Evolutionary conservation across 2,329 filamentous ascomycete species (phyloP).

Genomic region (Alternaria postmessia): DNA sequence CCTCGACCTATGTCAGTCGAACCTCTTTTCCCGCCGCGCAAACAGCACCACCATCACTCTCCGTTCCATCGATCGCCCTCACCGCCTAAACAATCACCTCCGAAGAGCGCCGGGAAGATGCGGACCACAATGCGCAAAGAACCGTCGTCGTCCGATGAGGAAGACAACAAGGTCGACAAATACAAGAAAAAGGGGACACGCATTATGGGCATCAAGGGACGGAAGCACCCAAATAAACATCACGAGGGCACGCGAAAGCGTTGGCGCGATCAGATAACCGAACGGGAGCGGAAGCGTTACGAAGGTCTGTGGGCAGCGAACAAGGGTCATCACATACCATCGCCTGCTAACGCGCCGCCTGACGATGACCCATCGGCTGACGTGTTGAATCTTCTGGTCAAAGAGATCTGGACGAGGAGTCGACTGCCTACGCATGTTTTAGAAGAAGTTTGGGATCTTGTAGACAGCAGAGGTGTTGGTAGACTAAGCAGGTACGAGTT

Average conservation of each 20-base stretch:
- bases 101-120: constrained; percentile 61
- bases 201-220: constrained; percentile 52
- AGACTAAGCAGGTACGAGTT: constrained; percentile 74
- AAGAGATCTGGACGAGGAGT: constrained; percentile 78
- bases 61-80: constrained; percentile 52
- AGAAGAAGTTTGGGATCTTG: constrained; percentile 79
- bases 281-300: constrained; percentile 78
- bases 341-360: constrained; percentile 8
- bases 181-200: constrained; percentile 66
- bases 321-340: constrained; percentile 61
- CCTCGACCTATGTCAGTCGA: constrained; percentile 37
- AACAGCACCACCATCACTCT: constrained; percentile 48
- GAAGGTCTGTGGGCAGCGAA: constrained; percentile 88
- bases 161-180: constrained; percentile 62
- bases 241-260: constrained; percentile 77
- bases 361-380: constrained; percentile 54
- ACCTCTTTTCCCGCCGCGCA: constrained; percentile 53
- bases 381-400: constrained; percentile 72
- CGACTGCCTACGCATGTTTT: constrained; percentile 73
- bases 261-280: constrained; percentile 78
- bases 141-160: constrained; percentile 52
- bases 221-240: constrained; percentile 73
- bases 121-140: constrained; percentile 71
- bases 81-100: constrained; percentile 46
- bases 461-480: constrained; percentile 66